Conservation (phyloP, 225 moss, liverwort and hornwort genomes). For the Physcomitrium patens region DNA sequence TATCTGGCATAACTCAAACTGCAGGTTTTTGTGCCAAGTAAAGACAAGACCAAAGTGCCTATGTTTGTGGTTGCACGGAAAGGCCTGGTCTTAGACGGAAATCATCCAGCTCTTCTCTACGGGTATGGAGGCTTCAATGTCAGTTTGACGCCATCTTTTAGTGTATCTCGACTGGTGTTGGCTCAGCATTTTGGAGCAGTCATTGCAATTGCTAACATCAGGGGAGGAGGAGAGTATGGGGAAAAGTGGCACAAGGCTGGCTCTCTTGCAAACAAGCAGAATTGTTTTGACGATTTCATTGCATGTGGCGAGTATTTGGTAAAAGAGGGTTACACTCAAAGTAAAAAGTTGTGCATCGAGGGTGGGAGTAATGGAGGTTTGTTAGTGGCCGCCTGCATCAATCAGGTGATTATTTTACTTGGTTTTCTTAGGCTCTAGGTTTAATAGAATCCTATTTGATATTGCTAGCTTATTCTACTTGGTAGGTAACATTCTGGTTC, state of each 20-base stretch:
- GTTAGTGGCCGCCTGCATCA: conserved; percentile 82
- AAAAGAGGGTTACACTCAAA: conserved; percentile 54
- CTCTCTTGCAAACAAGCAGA: conserved; percentile 75
- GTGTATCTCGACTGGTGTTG: conserved; percentile 65
- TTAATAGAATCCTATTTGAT: not conserved
- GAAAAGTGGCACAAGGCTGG: conserved; percentile 95
- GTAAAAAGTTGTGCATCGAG: conserved; percentile 75
- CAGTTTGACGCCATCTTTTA: conserved; percentile 86
- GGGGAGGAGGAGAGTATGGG: conserved; percentile 92
- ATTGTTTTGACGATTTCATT: conserved; percentile 89
- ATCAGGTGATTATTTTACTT: conserved; percentile 55
- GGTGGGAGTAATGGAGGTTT: conserved; percentile 92
- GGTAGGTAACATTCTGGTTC: not conserved
- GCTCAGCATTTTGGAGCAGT: conserved; percentile 76
- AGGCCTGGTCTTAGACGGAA: conserved; percentile 51
- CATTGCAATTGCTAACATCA: conserved; percentile 71
- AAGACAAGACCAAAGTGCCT: conserved; percentile 74
- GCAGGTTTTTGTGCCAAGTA: conserved; percentile 74
- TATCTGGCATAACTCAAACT: not conserved
- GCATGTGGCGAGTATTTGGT: conserved; percentile 77
- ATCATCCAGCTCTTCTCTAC: conserved; percentile 67
- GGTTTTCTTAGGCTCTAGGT: not conserved
- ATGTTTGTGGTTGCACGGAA: conserved; percentile 73
- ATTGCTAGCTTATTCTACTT: not conserved
- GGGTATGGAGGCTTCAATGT: conserved; percentile 90